These are phyloP conservation scores for Leucocoprinus sp. DNA, from an alignment of 768 basidiomycete genomes.

Conservation along the genomic window DNA sequence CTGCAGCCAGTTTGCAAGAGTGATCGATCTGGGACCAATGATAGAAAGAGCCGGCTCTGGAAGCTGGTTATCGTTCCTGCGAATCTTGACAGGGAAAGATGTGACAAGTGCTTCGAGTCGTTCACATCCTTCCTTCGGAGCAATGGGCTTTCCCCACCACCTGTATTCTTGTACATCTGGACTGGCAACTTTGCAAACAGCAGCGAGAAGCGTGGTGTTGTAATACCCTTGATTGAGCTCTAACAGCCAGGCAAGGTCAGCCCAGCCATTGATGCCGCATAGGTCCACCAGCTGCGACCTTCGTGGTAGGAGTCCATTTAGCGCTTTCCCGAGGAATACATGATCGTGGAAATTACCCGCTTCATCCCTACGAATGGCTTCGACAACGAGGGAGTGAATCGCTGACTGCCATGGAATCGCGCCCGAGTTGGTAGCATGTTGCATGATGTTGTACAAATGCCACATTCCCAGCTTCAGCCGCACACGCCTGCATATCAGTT, in stretches of 20 bases:
- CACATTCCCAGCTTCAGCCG: constrained; percentile 9
- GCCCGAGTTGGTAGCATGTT: constrained; percentile 15
- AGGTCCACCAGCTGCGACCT: constrained; percentile 14
- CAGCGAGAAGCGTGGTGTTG: constrained; percentile 19
- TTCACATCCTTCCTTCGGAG: constrained; percentile 9
- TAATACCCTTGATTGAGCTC: constrained; percentile 21
- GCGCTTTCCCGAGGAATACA: constrained; percentile 16
- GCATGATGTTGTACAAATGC: constrained; percentile 18
- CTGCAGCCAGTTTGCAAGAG: constrained; percentile 10
- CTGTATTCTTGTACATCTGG: constrained; percentile 2
- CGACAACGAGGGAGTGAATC: constrained; percentile 19
- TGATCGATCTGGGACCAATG: constrained; percentile 6
- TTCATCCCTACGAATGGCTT: constrained; percentile 18
- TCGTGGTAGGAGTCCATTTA: constrained; percentile 20
- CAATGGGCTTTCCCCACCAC: constrained; percentile 11
- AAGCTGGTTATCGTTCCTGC: background rate
- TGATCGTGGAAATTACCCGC: constrained; percentile 12
- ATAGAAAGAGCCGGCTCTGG: constrained; percentile 10
- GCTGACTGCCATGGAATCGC: constrained; percentile 16
- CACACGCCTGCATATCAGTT: constrained; percentile 6
- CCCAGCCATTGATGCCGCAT: constrained; percentile 16
- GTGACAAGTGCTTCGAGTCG: constrained; percentile 8
- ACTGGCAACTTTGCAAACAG: constrained; percentile 15
- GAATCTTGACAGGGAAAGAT: constrained; percentile 6
- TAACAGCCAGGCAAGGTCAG: constrained; percentile 20